These are phyloP conservation scores for Yamadazyma atmosphaerica DNA, from an alignment of 1,139 yeast genomes.

Conservation along the genomic window DNA sequence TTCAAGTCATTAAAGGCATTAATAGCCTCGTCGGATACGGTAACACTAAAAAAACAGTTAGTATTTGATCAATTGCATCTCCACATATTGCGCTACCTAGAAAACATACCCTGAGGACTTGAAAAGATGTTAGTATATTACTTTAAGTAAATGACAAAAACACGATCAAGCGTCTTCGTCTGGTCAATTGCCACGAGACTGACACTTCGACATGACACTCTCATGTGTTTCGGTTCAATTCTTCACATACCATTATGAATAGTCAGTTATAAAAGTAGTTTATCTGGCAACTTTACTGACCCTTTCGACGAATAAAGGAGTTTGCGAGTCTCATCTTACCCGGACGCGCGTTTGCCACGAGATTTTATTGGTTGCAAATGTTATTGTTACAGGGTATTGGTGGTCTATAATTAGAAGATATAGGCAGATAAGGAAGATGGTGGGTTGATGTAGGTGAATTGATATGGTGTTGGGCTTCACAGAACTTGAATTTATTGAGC, in stretches of 20 bases:
- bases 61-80: constrained; percentile 11
- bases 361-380: too few relatives aligned
- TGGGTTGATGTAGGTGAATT: too few relatives aligned
- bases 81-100: background rate
- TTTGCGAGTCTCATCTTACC: background rate
- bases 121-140: constrained; percentile 5
- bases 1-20: constrained; percentile 93
- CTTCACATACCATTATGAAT: constrained; percentile 1
- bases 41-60: constrained; percentile 57
- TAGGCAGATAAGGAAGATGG: too few relatives aligned
- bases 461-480: too few relatives aligned
- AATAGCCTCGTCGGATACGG: constrained; percentile 93
- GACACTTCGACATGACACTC: background rate
- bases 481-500: too few relatives aligned
- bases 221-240: background rate
- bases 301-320: constrained; percentile 1
- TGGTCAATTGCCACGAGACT: background rate
- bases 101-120: constrained; percentile 66
- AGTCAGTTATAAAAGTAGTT: background rate
- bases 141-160: background rate
- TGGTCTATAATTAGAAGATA: too few relatives aligned
- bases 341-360: too few relatives aligned
- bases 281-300: too few relatives aligned
- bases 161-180: too few relatives aligned
- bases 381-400: too few relatives aligned